Percentiles rank a stretch among this genome's conserved stretches.
These are phyloP conservation scores for Entamoeba moshkovskii DNA, from an alignment of 208 protist species.

Conservation along the genomic window DNA sequence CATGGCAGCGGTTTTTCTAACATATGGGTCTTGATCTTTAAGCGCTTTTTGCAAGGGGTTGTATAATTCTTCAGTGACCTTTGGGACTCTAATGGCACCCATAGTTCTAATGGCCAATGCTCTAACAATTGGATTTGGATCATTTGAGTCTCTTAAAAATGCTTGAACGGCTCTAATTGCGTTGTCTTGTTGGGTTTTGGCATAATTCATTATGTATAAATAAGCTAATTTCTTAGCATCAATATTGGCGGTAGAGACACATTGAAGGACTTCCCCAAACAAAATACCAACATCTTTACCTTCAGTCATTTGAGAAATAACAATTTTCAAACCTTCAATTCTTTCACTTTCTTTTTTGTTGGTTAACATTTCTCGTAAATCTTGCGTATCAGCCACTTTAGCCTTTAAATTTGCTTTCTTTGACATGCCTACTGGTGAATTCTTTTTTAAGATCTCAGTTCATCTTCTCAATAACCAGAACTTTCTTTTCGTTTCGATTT, in stretches of 20 bases:
- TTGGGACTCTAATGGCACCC: slow-evolving; percentile 81
- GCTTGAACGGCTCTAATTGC: slow-evolving; percentile 74
- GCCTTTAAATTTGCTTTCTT: background rate
- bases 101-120: slow-evolving; percentile 92
- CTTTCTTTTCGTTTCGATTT: no score
- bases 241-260: slow-evolving; percentile 73
- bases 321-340: slow-evolving; percentile 63
- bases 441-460: no score
- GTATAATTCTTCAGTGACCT: slow-evolving; percentile 85
- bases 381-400: background rate
- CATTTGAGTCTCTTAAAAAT: slow-evolving; percentile 63
- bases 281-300: slow-evolving; percentile 79
- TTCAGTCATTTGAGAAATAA: slow-evolving; percentile 91
- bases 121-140: slow-evolving; percentile 79
- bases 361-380: background rate
- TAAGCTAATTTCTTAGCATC: slow-evolving; percentile 94
- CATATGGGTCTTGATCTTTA: slow-evolving; percentile 83
- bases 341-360: background rate
- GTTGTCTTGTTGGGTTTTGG: slow-evolving; percentile 79
- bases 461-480: no score
- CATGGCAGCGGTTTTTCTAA: slow-evolving; percentile 85
- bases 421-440: background rate
- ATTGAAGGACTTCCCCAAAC: slow-evolving; percentile 76
- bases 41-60: slow-evolving; percentile 71
- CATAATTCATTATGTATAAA: slow-evolving; percentile 92